phyloP scores from a whole-genome alignment of 1,284 basidiomycete genomes.

The Microbotryum violaceum region DNA sequence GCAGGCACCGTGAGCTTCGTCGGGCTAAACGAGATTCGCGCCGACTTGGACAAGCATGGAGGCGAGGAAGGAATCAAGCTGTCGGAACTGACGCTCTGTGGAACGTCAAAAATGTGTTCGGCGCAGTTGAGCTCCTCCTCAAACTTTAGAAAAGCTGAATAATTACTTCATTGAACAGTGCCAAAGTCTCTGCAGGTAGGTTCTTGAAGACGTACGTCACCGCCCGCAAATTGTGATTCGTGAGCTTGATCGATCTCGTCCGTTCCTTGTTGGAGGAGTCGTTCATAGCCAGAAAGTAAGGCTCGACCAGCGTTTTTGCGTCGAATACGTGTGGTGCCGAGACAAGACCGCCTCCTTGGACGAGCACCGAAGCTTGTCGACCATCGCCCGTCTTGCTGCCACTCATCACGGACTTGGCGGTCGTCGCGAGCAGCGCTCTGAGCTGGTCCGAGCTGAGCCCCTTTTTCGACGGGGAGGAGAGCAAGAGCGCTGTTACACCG shows the following conservation, averaged over 20 bases:
- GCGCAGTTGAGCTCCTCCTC: too few species aligned
- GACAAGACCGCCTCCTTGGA: constrained; percentile 48
- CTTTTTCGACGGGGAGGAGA: constrained; percentile 50
- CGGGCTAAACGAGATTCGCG: constrained; percentile 5
- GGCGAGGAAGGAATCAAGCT: too few species aligned
- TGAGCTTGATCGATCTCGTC: constrained; percentile 43
- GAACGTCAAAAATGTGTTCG: too few species aligned
- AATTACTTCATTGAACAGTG: not conserved
- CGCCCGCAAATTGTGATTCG: constrained; percentile 13
- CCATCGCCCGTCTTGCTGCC: constrained; percentile 49
- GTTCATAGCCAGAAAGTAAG: constrained; percentile 57
- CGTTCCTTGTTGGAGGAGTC: constrained; percentile 56
- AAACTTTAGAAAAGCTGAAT: too few species aligned
- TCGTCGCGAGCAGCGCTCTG: constrained; percentile 54
- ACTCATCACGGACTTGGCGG: constrained; percentile 47
- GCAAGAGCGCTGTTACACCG: constrained; percentile 57
- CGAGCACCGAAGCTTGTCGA: constrained; percentile 45
- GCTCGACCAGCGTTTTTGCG: constrained; percentile 51
- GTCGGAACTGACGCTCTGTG: too few species aligned
- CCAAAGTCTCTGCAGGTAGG: constrained; percentile 3
- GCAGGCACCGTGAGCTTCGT: constrained; percentile 6
- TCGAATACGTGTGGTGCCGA: constrained; percentile 48
- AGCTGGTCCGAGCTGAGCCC: constrained; percentile 43
- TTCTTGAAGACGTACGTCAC: constrained; percentile 10
- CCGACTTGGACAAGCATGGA: too few species aligned